Conservation (phyloP, 768 basidiomycete species). For the Mycena galericulata region DNA sequence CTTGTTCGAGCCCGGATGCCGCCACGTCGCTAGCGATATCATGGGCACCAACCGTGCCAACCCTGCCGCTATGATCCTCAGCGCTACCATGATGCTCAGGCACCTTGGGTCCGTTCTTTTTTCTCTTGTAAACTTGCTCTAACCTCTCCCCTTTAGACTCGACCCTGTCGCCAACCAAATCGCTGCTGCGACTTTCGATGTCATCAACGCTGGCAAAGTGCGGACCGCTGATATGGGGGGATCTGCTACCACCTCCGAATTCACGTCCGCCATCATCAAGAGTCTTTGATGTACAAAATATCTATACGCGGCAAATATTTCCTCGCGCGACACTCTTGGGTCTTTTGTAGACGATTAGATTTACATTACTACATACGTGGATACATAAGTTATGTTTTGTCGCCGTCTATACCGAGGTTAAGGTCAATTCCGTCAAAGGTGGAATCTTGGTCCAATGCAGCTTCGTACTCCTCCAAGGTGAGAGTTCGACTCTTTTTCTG, state of each 20-base stretch:
- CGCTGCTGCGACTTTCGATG: slow-evolving; percentile 91
- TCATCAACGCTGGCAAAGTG: slow-evolving; percentile 89
- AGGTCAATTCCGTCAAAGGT: slow-evolving; percentile 61
- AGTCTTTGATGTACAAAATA: slow-evolving; percentile 54
- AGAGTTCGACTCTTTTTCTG: slow-evolving; percentile 56
- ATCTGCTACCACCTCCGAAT: slow-evolving; percentile 91
- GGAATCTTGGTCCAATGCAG: slow-evolving; percentile 58
- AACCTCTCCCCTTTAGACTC: slow-evolving; percentile 63
- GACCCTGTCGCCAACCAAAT: slow-evolving; percentile 95
- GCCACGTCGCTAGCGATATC: slow-evolving; percentile 94
- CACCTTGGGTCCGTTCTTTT: slow-evolving; percentile 82
- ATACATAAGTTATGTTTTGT: slow-evolving; percentile 36
- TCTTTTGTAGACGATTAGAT: slow-evolving; percentile 31
- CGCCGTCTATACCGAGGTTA: slow-evolving; percentile 38
- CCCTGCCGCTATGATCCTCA: slow-evolving; percentile 97
- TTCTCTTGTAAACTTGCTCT: slow-evolving; percentile 17
- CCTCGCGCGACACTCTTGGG: slow-evolving; percentile 15
- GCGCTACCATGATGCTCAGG: slow-evolving; percentile 97
- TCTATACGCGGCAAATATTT: slow-evolving; percentile 31
- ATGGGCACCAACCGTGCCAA: slow-evolving; percentile 97
- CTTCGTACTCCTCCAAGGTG: slow-evolving; percentile 67
- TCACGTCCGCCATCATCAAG: slow-evolving; percentile 94
- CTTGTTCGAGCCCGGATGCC: slow-evolving; percentile 98
- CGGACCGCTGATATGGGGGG: slow-evolving; percentile 98
- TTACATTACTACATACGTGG: slow-evolving; percentile 34